Base-by-base conservation (phyloP, 2,329 filamentous ascomycete genomes). In the Paracamarosporium sp. region DNA sequence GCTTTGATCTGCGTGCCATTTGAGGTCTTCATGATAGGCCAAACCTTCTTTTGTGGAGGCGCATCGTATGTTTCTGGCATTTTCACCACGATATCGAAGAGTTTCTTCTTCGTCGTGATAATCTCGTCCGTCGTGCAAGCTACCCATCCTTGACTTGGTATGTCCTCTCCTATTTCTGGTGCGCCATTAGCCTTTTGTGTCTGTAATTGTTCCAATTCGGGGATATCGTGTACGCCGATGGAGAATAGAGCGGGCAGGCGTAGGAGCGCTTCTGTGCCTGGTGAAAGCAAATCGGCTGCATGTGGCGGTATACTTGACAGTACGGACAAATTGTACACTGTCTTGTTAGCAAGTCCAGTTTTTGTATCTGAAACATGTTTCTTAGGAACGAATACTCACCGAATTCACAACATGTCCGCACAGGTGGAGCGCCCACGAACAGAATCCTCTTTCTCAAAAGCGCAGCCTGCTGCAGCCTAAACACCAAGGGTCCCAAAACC, bases 81-180 rank as follows among this genome's bases (percentile, higher is more conserved):
- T 53, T 91, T 92, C 59, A 98, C 89, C 36, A 97, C 85, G 67
- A 97, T 84, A 73, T 99, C 95, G 82, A 93, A 98, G 2, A 99
- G 85, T 2, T 90, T 86, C 50, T 88, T 86, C 79, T 98, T 98
- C 76, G 92, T 90, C 45, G 87, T 88, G 13, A 99, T 84, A 57
- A 99, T 95, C 70, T 91, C 94, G 78, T 99, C 95, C 1, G 94
- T 98, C 3, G 94, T 97, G 76, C 93, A 97, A 12, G 94, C 95
- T 57, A 97, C 89, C 93, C 93, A 99, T 36, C 93, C 91, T 31
- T 30, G 83, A 83, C 24, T 78, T 3, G 57, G 53, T 9, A 57
- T 36, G 30, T 62, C 73, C 40, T 86, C 82, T 24, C 82, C 83
- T 2, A 60, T 51, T 17, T 65, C 60, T 33, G 78, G 76, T 15